A percentile compares a stretch with the other conserved stretches of the same genome.
Conservation (phyloP, 2,329 filamentous ascomycete genomes). For the Alternaria sp. region DNA sequence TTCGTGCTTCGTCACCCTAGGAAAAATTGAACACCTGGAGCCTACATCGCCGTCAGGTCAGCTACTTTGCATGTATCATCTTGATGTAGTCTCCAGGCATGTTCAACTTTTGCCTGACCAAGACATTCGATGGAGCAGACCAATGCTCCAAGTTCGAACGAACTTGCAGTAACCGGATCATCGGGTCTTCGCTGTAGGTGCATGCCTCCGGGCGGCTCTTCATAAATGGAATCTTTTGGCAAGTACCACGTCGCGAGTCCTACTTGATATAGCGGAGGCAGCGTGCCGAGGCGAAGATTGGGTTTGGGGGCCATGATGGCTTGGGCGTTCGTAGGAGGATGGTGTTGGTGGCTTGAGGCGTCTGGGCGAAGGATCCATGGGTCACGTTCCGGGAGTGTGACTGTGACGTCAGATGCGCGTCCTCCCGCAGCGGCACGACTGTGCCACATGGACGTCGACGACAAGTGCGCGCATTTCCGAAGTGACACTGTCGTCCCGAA, state of each 20-base stretch:
- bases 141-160: no score
- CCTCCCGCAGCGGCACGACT: background rate
- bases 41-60: no score
- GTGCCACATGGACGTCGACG: background rate
- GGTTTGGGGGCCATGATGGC: conserved; percentile 8
- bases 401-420: conserved; percentile 2
- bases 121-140: no score
- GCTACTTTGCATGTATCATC: no score
- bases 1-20: no score
- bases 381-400: background rate
- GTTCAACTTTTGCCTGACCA: no score
- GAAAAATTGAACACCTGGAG: no score
- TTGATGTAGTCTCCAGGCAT: no score
- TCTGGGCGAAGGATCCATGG: background rate
- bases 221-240: conserved; percentile 1
- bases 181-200: background rate
- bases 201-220: background rate
- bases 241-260: conserved; percentile 24
- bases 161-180: background rate
- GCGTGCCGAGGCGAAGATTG: conserved; percentile 7
- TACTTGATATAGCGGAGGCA: conserved; percentile 22
- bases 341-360: background rate
- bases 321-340: background rate
- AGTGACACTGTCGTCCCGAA: background rate
- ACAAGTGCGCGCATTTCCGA: background rate